Evolutionary conservation across 2,329 filamentous ascomycete species (phyloP), one percentile per base, ranked within the genome.

Genomic region (Colletotrichum melonis): DNA sequence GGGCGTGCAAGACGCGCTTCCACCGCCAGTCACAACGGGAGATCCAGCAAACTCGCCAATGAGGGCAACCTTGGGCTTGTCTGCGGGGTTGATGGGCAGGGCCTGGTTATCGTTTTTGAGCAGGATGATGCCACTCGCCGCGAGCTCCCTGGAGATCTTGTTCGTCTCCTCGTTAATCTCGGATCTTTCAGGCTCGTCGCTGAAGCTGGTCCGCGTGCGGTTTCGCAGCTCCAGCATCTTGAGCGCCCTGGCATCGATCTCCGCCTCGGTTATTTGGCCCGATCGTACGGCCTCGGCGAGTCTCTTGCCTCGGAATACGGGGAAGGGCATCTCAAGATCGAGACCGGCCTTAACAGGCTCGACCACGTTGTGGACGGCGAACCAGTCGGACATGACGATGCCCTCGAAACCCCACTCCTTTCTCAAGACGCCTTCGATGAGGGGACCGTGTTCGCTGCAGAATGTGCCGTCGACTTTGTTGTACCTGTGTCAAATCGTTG

Each of bases 321-420:
- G 69, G 35, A 72, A 72, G 1, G 80, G 80, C 81, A 83, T 83
- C 69, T 83, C 81, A 11, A 83, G 77, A 46, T 82, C 78, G 38
- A 79, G 75, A 0, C 81, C 78, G 2, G 79, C 76, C 70, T 80
- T 78, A 72, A 80, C 74, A 6, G 78, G 74, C 64, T 78, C 78
- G 14, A 78, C 75, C 0, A 78, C 80, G 49, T 76, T 76, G 74
- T 83, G 80, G 7, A 77, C 81, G 60, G 78, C 80, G 69, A 77
- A 81, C 81, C 79, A 83, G 59, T 82, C 81, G 49, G 78, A 81
- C 76, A 82, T 80, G 72, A 81, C 77, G 12, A 81, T 76, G 19
- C 81, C 81, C 5, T 81, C 76, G 74, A 78, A 83, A 16, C 77
- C 75, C 81, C 81, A 82, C 66, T 82, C 79, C 4, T 78, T 76